phyloP scores from a whole-genome alignment of 208 protist genomes.

The Porcisia hertigi region DNA sequence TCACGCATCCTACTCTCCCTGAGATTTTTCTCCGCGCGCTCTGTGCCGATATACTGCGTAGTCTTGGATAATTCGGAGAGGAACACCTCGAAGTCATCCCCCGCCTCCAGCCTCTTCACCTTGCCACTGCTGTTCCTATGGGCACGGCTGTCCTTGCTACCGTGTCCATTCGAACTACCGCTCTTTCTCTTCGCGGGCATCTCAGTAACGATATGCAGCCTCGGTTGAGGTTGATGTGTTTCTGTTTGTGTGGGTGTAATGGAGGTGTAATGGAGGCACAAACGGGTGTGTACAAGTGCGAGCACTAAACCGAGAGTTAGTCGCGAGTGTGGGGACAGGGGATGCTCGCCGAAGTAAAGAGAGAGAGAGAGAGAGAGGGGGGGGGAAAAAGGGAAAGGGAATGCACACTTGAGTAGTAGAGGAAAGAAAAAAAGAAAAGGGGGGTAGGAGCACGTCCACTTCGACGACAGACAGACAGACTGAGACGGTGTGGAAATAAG shows the following conservation, averaged over 20 bases:
- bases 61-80: slow-evolving; percentile 63
- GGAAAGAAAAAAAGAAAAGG: not conserved
- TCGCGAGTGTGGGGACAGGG: no score
- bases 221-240: not conserved
- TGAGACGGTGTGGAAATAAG: not conserved
- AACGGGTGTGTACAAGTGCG: not conserved
- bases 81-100: slow-evolving; percentile 76
- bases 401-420: not conserved
- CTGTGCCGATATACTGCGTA: slow-evolving; percentile 52
- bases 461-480: not conserved
- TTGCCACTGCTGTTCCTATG: slow-evolving; percentile 32
- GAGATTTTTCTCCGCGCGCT: slow-evolving; percentile 34
- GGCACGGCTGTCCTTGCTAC: slow-evolving; percentile 21
- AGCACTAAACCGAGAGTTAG: no score
- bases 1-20: slow-evolving; percentile 42
- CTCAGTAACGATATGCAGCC: not conserved
- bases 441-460: not conserved
- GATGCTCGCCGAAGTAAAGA: no score
- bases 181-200: slow-evolving; percentile 1
- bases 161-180: not conserved
- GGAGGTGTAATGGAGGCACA: not conserved
- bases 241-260: not conserved
- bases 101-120: slow-evolving; percentile 50
- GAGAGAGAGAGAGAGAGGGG: no score
- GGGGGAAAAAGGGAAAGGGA: not conserved